Conservation (phyloP, 2,329 filamentous ascomycete species). For the Teratosphaeria gauchensis region DNA sequence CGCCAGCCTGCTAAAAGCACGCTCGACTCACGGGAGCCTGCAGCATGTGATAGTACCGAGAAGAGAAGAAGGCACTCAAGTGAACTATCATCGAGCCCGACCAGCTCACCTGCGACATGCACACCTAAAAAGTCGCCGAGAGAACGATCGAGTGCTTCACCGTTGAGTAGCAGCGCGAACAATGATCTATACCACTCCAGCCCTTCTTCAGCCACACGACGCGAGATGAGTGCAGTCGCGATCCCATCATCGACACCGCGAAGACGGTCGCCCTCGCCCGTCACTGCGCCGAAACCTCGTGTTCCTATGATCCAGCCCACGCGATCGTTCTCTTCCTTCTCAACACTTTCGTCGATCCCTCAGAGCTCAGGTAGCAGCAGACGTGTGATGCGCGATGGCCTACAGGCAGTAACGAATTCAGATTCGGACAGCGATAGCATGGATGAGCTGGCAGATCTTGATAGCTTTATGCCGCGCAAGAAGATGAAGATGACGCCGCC, state of each 20-base stretch:
- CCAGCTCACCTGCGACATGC: not conserved
- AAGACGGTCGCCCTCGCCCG: not conserved
- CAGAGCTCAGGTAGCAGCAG: constrained; percentile 33
- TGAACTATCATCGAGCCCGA: not conserved
- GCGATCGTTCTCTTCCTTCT: constrained; percentile 17
- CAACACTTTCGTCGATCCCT: constrained; percentile 23
- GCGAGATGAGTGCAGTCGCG: constrained; percentile 6
- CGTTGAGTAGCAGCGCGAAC: not conserved
- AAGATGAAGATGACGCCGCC: constrained; percentile 18
- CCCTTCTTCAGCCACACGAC: constrained; percentile 3
- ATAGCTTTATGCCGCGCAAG: constrained; percentile 21
- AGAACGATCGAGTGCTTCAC: not conserved
- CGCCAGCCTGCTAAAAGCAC: not conserved
- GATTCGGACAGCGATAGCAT: constrained; percentile 24
- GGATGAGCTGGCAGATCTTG: constrained; percentile 24
- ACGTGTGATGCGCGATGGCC: constrained; percentile 41
- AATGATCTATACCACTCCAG: constrained; percentile 6
- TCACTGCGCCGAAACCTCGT: not conserved
- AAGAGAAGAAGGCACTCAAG: not conserved
- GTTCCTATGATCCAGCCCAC: not conserved
- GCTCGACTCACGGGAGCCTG: not conserved
- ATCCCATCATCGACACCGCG: constrained; percentile 5
- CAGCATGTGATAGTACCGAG: not conserved
- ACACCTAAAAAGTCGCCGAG: not conserved
- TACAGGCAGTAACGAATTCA: constrained; percentile 40